Evolutionary conservation across 495 filamentous ascomycete species (phyloP).

Genomic region (Tuber umbilicatum): DNA sequence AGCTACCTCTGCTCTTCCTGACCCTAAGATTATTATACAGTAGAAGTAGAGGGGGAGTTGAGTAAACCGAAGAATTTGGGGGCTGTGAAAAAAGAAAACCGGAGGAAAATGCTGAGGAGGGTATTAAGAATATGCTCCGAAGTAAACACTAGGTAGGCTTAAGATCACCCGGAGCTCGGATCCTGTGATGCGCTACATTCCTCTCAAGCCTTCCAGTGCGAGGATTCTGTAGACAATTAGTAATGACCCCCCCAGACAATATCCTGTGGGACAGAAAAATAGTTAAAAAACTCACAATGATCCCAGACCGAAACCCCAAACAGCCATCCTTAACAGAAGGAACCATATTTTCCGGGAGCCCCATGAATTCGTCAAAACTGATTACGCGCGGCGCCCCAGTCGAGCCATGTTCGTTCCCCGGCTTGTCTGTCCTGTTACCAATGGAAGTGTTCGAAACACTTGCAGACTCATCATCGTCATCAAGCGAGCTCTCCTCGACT

Average conservation of each 20-base stretch:
- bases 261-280: neutral
- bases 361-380: constrained; percentile 35
- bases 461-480: constrained; percentile 16
- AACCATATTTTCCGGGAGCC: constrained; percentile 37
- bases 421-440: neutral
- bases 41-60: neutral
- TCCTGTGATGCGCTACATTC: constrained; percentile 28
- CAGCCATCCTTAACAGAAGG: constrained; percentile 35
- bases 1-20: neutral
- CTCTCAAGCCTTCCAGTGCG: constrained; percentile 31
- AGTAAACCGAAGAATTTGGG: neutral
- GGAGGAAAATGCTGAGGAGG: neutral
- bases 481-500: neutral
- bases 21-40: constrained; percentile 3
- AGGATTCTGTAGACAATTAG: constrained; percentile 22
- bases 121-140: neutral
- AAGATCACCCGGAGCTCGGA: constrained; percentile 33
- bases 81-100: neutral
- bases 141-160: neutral
- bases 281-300: constrained; percentile 29
- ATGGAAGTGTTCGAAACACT: constrained; percentile 16
- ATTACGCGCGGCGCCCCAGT: neutral
- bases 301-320: constrained; percentile 34
- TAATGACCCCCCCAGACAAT: neutral
- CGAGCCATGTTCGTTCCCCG: neutral